These are phyloP conservation scores for Trichoderma sp. DNA, from an alignment of 2,329 filamentous ascomycete genomes.

Conservation along the genomic window DNA sequence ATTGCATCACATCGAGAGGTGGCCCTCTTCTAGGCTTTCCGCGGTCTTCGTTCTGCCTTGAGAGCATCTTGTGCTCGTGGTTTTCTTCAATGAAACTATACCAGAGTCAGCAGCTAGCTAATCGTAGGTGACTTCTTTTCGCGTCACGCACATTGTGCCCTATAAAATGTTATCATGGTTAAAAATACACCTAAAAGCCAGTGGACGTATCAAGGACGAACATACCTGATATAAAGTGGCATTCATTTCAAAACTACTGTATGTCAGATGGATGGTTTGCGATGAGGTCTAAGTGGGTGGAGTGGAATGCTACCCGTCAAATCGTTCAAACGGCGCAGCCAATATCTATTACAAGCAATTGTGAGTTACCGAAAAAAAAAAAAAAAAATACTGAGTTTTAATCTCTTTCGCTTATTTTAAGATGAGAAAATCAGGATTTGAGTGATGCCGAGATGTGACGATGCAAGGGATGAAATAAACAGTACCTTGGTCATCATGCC, in stretches of 20 bases:
- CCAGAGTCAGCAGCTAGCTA: background rate
- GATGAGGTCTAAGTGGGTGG: background rate
- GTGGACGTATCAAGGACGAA: conserved; percentile 31
- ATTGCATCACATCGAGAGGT: conserved; percentile 82
- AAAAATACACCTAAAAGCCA: background rate
- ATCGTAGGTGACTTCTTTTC: background rate
- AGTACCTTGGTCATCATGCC: conserved; percentile 97
- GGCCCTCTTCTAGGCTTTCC: conserved; percentile 44
- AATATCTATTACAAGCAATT: conserved; percentile 66
- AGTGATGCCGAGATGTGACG: background rate
- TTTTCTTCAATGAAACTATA: conserved; percentile 90
- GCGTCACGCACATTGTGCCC: conserved; percentile 12
- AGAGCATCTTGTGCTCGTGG: conserved; percentile 69
- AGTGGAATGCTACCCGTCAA: conserved; percentile 64
- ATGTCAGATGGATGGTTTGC: conserved; percentile 30
- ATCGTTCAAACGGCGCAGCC: conserved; percentile 78
- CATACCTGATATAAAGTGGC: conserved; percentile 86
- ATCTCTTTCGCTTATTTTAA: background rate
- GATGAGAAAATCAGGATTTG: background rate
- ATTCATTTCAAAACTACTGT: conserved; percentile 86
- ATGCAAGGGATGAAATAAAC: conserved; percentile 24
- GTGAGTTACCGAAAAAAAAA: too few relatives aligned
- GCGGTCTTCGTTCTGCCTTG: conserved; percentile 59
- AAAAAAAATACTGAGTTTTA: background rate
- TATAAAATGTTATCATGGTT: background rate